Base-by-base conservation (phyloP, 2,329 filamentous ascomycete species). In the Aspergillus versicolor region DNA sequence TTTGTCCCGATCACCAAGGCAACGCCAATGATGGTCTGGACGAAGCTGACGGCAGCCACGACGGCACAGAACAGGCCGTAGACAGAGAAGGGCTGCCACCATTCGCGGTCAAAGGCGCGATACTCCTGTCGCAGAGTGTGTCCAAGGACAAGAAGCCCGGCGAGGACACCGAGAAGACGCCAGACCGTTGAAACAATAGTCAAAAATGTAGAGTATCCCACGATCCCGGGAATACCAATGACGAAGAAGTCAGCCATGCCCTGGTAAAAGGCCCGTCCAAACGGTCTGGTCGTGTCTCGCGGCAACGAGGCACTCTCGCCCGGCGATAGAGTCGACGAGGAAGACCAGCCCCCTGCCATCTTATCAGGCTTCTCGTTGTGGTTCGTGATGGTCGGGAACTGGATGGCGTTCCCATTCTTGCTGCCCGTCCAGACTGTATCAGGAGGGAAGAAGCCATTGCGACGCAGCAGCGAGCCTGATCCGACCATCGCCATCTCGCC, bases 381-480 rank as follows among this genome's bases (percentile, higher is more conserved):
- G 9, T 19, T 4, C 5, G 22, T 30, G 38, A 50, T 50, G 3
- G 49, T 43, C 5, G 75, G 56, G 72, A 79, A 72, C 49, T 79
- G 81, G 3, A 83, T 67, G 1, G 81, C 77, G 56, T 82, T 80
- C 19, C 81, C 79, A 5, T 75, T 75, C 63, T 79, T 81, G 56
- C 79, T 82, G 17, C 82, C 82, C 3, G 83, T 78, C 71, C 78
- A 84, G 1, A 80, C 80, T 1, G 75, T 79, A 12, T 75, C 75
- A 4, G 77, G 61, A 0, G 71, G 63, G 60, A 83, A 85, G 11
- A 63, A 61, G 19, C 74, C 75, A 27, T 77, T 75, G 4, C 82
- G 73, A 15, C 73, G 71, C 0, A 82, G 80, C 47, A 84, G 66
- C 11, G 82, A 78, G 19, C 82, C 83, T 24, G 81, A 83, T 1